phyloP scores from a whole-genome alignment of 2,329 filamentous ascomycete species.

The Xylaria sp. region DNA sequence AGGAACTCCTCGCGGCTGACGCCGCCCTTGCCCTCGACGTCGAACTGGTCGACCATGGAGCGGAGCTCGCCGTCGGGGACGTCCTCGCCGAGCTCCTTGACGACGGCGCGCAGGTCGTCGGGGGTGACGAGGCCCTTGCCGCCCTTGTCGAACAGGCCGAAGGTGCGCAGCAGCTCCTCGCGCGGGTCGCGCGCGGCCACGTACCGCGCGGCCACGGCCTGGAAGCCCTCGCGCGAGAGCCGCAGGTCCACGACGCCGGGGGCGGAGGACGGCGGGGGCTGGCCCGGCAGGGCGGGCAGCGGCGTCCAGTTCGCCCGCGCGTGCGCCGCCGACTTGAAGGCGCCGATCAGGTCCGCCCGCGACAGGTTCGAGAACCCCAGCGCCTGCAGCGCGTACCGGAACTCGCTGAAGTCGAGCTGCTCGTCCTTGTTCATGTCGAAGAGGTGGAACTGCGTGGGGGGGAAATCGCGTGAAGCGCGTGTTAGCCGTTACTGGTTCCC shows the following conservation, averaged over 20 bases:
- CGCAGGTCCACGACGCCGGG: constrained; percentile 68
- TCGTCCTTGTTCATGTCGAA: constrained; percentile 97
- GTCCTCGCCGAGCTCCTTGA: constrained; percentile 88
- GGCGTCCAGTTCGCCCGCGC: constrained; percentile 62
- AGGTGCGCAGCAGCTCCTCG: constrained; percentile 89
- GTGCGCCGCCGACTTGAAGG: constrained; percentile 80
- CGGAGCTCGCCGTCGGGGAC: constrained; percentile 89
- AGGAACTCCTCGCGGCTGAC: constrained; percentile 72
- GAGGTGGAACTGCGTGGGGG: constrained; percentile 85
- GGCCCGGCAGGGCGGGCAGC: constrained; percentile 45
- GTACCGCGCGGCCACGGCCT: constrained; percentile 75
- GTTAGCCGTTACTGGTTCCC: constrained; percentile 9
- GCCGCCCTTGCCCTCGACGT: constrained; percentile 87
- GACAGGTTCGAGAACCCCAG: constrained; percentile 84
- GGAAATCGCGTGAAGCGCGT: no score
- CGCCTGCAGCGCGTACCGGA: constrained; percentile 93
- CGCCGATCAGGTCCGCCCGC: constrained; percentile 79
- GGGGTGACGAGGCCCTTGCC: constrained; percentile 89
- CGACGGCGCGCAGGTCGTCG: constrained; percentile 84
- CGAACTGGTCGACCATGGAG: constrained; percentile 98
- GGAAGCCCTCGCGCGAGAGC: constrained; percentile 72
- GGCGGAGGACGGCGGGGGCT: constrained; percentile 53
- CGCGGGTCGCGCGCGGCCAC: constrained; percentile 82
- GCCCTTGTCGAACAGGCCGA: constrained; percentile 90
- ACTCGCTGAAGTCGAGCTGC: constrained; percentile 95